Conservation (phyloP, 2,329 filamentous ascomycete genomes). For the Claviceps sorghi region DNA sequence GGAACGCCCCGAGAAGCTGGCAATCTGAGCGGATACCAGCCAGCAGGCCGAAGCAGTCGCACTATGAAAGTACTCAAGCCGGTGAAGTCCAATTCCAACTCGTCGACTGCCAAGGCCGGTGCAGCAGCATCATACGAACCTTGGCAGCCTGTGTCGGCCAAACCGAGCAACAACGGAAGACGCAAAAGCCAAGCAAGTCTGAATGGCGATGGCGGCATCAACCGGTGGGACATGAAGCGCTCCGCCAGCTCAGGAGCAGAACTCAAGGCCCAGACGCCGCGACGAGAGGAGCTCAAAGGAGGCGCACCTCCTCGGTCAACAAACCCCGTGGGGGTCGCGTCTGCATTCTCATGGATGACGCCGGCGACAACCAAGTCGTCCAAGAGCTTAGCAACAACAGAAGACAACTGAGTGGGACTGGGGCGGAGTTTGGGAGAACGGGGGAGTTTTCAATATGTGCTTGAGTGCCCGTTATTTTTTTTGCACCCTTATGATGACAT, state of each 20-base stretch:
- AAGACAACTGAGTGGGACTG: constrained; percentile 4
- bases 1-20: constrained; percentile 36
- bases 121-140: constrained; percentile 32
- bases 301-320: constrained; percentile 39
- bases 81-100: constrained; percentile 46
- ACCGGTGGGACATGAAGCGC: constrained; percentile 42
- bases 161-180: constrained; percentile 33
- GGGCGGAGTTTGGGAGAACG: too few species aligned
- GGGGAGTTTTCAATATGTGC: not conserved
- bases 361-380: constrained; percentile 23
- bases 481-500: not conserved
- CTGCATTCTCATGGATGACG: constrained; percentile 88
- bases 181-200: constrained; percentile 36
- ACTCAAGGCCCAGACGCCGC: constrained; percentile 19
- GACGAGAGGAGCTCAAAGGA: constrained; percentile 22
- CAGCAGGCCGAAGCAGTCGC: constrained; percentile 44
- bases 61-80: constrained; percentile 88
- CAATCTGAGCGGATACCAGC: constrained; percentile 54
- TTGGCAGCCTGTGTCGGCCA: constrained; percentile 21
- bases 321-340: constrained; percentile 84
- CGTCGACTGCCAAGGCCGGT: constrained; percentile 32
- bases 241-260: constrained; percentile 29
- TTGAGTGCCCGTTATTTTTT: not conserved
- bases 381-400: constrained; percentile 20
- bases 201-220: constrained; percentile 15